These are phyloP conservation scores for Neofusicoccum sp. DNA, from an alignment of 2,329 filamentous ascomycete genomes.

Conservation along the genomic window DNA sequence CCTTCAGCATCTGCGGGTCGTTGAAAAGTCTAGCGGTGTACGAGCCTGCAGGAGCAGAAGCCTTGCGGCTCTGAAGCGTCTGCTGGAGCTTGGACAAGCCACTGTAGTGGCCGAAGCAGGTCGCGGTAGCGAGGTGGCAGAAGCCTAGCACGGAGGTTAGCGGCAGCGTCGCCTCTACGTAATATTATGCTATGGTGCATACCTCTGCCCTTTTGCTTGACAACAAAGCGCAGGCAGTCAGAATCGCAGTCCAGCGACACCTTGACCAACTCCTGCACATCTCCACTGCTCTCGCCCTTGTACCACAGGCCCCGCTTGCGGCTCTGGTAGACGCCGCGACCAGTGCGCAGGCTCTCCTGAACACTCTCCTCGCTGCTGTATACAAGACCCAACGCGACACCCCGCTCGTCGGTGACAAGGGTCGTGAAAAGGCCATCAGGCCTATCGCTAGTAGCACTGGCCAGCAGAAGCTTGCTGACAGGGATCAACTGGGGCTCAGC, in stretches of 20 bases:
- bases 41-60: slow-evolving; percentile 80
- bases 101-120: slow-evolving; percentile 83
- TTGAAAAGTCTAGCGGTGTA: slow-evolving; percentile 93
- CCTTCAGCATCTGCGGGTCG: slow-evolving; percentile 81
- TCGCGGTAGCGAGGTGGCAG: slow-evolving; percentile 88
- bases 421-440: slow-evolving; percentile 83
- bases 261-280: slow-evolving; percentile 83
- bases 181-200: slow-evolving; percentile 21
- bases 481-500: slow-evolving; percentile 61
- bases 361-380: slow-evolving; percentile 94
- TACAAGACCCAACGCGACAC: slow-evolving; percentile 80
- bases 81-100: slow-evolving; percentile 84
- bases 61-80: slow-evolving; percentile 78
- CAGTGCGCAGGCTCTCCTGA: slow-evolving; percentile 77
- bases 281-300: slow-evolving; percentile 92
- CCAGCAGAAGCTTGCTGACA: slow-evolving; percentile 68
- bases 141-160: slow-evolving; percentile 57
- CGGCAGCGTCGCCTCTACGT: neutral
- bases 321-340: slow-evolving; percentile 89
- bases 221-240: slow-evolving; percentile 86
- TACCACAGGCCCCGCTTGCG: slow-evolving; percentile 94
- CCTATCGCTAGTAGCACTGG: slow-evolving; percentile 76
- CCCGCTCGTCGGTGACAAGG: slow-evolving; percentile 84
- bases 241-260: slow-evolving; percentile 89
- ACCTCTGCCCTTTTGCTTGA: slow-evolving; percentile 80